A percentile compares a stretch with the other conserved stretches of the same genome.
Evolutionary conservation across 139 green algal genomes (phyloP).

Genomic region (Picochlorum sp.): DNA sequence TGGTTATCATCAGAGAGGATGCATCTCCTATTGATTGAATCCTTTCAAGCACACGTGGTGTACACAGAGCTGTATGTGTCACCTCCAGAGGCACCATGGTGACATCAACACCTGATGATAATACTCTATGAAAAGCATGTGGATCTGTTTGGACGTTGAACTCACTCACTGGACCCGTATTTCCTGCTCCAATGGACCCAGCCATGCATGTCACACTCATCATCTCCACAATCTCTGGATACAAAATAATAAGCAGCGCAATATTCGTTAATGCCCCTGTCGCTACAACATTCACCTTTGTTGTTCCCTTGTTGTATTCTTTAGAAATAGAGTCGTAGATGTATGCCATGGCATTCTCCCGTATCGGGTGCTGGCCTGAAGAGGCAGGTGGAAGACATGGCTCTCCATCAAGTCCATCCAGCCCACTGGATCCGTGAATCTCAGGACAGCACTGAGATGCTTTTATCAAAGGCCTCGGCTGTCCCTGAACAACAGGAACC

Average conservation of each 20-base stretch:
- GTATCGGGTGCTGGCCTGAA: slow-evolving; percentile 3
- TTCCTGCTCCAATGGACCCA: slow-evolving; percentile 55
- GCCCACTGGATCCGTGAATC: slow-evolving; percentile 85
- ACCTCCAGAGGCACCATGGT: slow-evolving; percentile 94
- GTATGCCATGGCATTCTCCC: slow-evolving; percentile 45
- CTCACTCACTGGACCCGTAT: slow-evolving; percentile 66
- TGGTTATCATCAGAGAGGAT: slow-evolving; percentile 33
- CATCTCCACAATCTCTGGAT: slow-evolving; percentile 18
- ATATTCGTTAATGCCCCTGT: slow-evolving; percentile 88
- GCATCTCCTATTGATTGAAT: slow-evolving; percentile 23
- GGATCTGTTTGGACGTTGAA: slow-evolving; percentile 84
- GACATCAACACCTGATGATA: slow-evolving; percentile 60
- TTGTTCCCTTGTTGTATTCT: slow-evolving; percentile 30
- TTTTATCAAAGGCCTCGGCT: slow-evolving; percentile 65
- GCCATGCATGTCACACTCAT: slow-evolving; percentile 80
- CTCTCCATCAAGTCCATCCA: slow-evolving; percentile 34
- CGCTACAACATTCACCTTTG: slow-evolving; percentile 50
- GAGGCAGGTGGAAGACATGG: slow-evolving; percentile 17
- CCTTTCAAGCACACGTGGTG: slow-evolving; percentile 46
- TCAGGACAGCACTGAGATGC: slow-evolving; percentile 65
- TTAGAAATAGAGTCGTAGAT: slow-evolving; percentile 49
- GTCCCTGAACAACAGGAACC: slow-evolving; percentile 50
- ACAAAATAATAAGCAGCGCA: slow-evolving; percentile 16
- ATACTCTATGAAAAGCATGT: slow-evolving; percentile 79
- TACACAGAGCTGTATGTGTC: slow-evolving; percentile 83